These are phyloP conservation scores for Mediolabrus comicus DNA, from an alignment of 108 stramenopile species.

Conservation along the genomic window DNA sequence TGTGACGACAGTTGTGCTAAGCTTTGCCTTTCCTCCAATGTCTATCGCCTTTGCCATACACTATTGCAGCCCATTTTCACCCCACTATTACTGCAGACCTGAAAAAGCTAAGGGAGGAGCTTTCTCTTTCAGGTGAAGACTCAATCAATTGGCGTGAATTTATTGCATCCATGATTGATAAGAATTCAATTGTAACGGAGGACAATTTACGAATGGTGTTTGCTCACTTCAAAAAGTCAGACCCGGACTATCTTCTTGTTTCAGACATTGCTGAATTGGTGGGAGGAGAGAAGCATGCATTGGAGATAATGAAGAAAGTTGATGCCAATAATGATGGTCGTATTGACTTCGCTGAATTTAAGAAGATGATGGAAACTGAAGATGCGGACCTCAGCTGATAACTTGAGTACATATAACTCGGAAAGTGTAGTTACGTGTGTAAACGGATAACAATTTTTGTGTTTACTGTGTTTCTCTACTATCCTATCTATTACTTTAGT, in stretches of 20 bases:
- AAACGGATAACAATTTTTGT: neutral
- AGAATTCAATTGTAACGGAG: slow-evolving; percentile 69
- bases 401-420: too few species aligned
- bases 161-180: slow-evolving; percentile 82
- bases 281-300: slow-evolving; percentile 78
- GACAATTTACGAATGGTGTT: slow-evolving; percentile 86
- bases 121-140: slow-evolving; percentile 69
- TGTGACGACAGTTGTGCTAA: neutral
- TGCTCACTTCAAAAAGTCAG: slow-evolving; percentile 76
- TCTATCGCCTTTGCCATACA: neutral
- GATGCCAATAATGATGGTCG: slow-evolving; percentile 82
- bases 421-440: neutral
- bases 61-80: slow-evolving; percentile 21
- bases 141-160: slow-evolving; percentile 87
- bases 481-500: neutral
- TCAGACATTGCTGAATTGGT: slow-evolving; percentile 79
- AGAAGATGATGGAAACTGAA: slow-evolving; percentile 43
- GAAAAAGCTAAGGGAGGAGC: slow-evolving; percentile 53
- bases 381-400: too few species aligned
- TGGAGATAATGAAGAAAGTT: slow-evolving; percentile 78
- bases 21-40: too few species aligned
- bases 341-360: slow-evolving; percentile 85
- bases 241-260: slow-evolving; percentile 61
- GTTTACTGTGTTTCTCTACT: neutral
- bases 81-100: slow-evolving; percentile 33